Evolutionary conservation across 345 rosid species (phyloP), one percentile per base, ranked within the genome.

Genomic region (Balakata baccata): DNA sequence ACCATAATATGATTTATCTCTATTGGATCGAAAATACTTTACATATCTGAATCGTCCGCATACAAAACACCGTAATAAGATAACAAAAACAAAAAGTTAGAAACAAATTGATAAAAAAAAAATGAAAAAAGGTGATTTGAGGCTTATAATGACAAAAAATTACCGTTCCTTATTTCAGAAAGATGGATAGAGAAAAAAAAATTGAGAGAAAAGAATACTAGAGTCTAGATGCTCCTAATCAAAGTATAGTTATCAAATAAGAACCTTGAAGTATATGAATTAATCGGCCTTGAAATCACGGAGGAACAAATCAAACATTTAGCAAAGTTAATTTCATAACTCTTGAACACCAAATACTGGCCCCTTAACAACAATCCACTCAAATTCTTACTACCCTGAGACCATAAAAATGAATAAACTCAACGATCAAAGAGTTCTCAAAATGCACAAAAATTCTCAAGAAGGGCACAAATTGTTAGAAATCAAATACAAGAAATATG

Each of bases 201-300:
- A n/a, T n/a, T n/a, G n/a, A n/a, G n/a, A n/a, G n/a, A n/a, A n/a
- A n/a, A n/a, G n/a, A n/a, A n/a, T n/a, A n/a, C n/a, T n/a, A n/a
- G 99, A 95, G 77, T 95, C 99, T 84, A 95, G 74, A 83, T 95
- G 92, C 89, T 95, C 98, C 92, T 95, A 71, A 91, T 95, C 88
- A 95, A 79, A 4, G 98, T 95, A 72, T 88, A 95, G 75, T 95
- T 95, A 77, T 91, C 99, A 81, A 92, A 95, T 86, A 95, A 80
- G 82, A 92, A 95, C 91, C 99, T 89, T 2, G 98, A 95, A 1
- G 99, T 92, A 71, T 86, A 95, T 0, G 99, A 95, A 74, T 84
- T 95, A 80, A 78, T 85, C 4, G 97, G 91, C 80, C 90, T 81
- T 7, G 99, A 86, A 17, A 92, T 80, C 0, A 97, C 94, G 62